These are phyloP conservation scores for Ceratocystis albifundus DNA, from an alignment of 2,329 filamentous ascomycete genomes.

Conservation along the genomic window DNA sequence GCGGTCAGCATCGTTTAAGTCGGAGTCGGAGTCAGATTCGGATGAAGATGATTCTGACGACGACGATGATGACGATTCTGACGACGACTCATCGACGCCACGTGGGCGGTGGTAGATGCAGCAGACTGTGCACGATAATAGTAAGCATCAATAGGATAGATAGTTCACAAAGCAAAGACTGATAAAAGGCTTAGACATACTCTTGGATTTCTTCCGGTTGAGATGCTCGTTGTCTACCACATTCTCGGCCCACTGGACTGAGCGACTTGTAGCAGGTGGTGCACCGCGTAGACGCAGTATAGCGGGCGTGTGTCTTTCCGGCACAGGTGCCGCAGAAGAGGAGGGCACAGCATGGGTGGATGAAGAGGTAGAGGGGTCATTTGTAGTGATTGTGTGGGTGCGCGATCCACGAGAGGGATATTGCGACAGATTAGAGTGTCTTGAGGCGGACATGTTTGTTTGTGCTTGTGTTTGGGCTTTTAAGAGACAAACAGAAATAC, in stretches of 20 bases:
- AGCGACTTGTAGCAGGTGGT: slow-evolving; percentile 39
- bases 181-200: slow-evolving; percentile 35
- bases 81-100: slow-evolving; percentile 67
- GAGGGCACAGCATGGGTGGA: slow-evolving; percentile 4
- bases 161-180: neutral
- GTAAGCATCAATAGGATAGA: neutral
- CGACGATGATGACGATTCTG: slow-evolving; percentile 49
- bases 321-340: neutral
- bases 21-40: slow-evolving; percentile 34
- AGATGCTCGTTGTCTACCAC: slow-evolving; percentile 93
- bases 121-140: slow-evolving; percentile 54
- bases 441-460: neutral
- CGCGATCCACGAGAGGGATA: slow-evolving; percentile 8
- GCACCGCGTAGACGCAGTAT: slow-evolving; percentile 45
- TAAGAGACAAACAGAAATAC: neutral
- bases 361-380: neutral
- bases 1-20: slow-evolving; percentile 29
- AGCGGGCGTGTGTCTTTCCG: slow-evolving; percentile 11
- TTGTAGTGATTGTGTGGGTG: slow-evolving; percentile 12
- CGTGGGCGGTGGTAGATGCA: slow-evolving; percentile 93
- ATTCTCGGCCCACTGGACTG: slow-evolving; percentile 84
- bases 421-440: slow-evolving; percentile 8
- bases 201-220: slow-evolving; percentile 89
- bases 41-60: slow-evolving; percentile 45
- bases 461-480: neutral